Conservation (phyloP, 2,329 filamentous ascomycete genomes). For the Neofusicoccum umdonicola region DNA sequence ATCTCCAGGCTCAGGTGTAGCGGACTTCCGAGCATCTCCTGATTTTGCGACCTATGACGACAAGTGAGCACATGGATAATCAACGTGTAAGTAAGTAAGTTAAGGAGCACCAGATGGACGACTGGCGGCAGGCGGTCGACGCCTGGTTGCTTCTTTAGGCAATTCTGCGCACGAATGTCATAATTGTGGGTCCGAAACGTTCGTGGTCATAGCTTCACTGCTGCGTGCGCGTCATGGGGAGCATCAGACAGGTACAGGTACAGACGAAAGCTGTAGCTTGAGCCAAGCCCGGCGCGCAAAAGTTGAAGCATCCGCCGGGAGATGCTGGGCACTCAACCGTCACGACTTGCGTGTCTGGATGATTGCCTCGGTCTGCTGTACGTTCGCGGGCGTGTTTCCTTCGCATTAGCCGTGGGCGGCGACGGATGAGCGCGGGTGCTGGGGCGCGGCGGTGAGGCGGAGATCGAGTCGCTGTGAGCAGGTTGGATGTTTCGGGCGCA, state of each 20-base stretch:
- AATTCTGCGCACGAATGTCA: conserved; percentile 1
- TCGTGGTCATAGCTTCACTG: background rate
- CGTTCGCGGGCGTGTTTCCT: background rate
- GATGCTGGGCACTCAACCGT: no score
- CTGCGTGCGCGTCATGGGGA: background rate
- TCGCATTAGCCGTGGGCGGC: background rate
- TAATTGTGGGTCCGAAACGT: background rate
- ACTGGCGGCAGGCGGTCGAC: background rate
- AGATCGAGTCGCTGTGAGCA: background rate
- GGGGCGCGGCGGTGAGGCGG: background rate
- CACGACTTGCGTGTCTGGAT: no score
- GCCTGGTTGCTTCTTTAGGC: background rate
- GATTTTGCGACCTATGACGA: no score
- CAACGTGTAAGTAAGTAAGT: background rate
- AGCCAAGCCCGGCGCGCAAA: no score
- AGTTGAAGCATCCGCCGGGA: no score
- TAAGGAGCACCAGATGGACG: background rate
- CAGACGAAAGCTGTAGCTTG: no score
- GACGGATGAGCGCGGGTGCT: background rate
- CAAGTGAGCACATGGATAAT: no score
- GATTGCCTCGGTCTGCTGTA: no score
- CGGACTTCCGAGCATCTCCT: no score
- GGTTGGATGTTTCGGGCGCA: background rate
- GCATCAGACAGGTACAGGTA: background rate
- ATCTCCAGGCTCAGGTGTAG: background rate